phyloP scores from a whole-genome alignment of 352 stramenopile genomes.

The Pythium aristosporum region DNA sequence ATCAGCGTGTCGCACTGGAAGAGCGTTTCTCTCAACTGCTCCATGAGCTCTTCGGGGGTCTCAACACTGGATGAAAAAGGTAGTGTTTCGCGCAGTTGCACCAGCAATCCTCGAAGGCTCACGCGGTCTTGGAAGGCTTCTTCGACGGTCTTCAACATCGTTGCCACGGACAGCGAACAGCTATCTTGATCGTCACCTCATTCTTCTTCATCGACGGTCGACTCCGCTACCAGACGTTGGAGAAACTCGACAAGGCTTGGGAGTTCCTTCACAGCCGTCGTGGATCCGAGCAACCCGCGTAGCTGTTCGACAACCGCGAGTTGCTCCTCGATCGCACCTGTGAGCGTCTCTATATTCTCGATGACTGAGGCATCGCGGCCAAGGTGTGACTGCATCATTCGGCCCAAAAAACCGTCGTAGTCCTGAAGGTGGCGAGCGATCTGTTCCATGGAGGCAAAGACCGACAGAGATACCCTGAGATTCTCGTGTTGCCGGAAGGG shows the following conservation, averaged over 20 bases:
- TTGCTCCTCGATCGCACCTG: slow-evolving; percentile 36
- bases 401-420: slow-evolving; percentile 52
- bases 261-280: slow-evolving; percentile 35
- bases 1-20: slow-evolving; percentile 16
- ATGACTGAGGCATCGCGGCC: not conserved
- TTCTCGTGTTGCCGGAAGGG: slow-evolving; percentile 11
- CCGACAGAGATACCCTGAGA: slow-evolving; percentile 31
- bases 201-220: not conserved
- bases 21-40: slow-evolving; percentile 32
- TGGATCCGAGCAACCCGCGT: slow-evolving; percentile 31
- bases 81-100: slow-evolving; percentile 24
- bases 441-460: slow-evolving; percentile 51
- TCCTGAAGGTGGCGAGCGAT: slow-evolving; percentile 60
- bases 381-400: slow-evolving; percentile 17
- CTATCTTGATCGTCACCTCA: not conserved
- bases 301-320: slow-evolving; percentile 34
- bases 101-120: not conserved
- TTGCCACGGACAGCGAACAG: not conserved
- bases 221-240: slow-evolving; percentile 20
- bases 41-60: slow-evolving; percentile 34
- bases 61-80: slow-evolving; percentile 33
- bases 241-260: slow-evolving; percentile 29
- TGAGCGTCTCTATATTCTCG: slow-evolving; percentile 35
- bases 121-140: slow-evolving; percentile 8
- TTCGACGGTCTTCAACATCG: not conserved